Base-by-base conservation (phyloP, 2,329 filamentous ascomycete species). In the Cadophora malorum region DNA sequence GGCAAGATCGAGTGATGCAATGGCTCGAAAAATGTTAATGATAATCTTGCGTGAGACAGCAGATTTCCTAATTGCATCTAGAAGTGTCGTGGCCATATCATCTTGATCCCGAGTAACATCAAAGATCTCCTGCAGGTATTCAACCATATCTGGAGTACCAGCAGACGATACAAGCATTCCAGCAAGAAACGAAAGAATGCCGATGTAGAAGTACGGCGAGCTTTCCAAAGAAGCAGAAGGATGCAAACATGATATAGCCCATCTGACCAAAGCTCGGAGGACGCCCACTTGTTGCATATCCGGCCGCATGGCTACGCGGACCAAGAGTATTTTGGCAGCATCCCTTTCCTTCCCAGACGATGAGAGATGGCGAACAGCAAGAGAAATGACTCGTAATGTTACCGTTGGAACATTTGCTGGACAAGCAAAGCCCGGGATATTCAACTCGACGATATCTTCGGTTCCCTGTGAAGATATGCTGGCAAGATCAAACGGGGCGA, bases 401-500 rank as follows among this genome's bases (percentile, higher is more conserved):
- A 97, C 86, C 1, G 86, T 86, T 0, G 95, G 93, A 1, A 93
- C 80, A 38, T 86, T 80, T 1, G 78, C 73, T 0, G 90, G 86
- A 79, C 91, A 85, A 9, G 78, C 75, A 21, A 93, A 80, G 1
- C 83, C 84, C 0, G 80, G 74, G 1, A 87, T 80, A 2, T 70
- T 72, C 0, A 81, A 80, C 4, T 81, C 75, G 21, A 80, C 79
- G 2, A 81, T 77, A 67, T 85, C 81, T 38, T 85, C 83, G 21
- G 82, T 78, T 35, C 84, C 83, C 1, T 82, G 79, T 1, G 86
- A 87, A 0, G 94, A 97, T 69, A 99, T 94, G 1, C 92, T 94
- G 1, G 90, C 86, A 63, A 99, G 83, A 74, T 97, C 94, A 79
- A 99, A 99, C 0, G 96, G 96, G 0, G 93, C 93, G 38, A 95